phyloP scores from a whole-genome alignment of 2,329 filamentous ascomycete species.

The Aspergillus novoparasiticus region DNA sequence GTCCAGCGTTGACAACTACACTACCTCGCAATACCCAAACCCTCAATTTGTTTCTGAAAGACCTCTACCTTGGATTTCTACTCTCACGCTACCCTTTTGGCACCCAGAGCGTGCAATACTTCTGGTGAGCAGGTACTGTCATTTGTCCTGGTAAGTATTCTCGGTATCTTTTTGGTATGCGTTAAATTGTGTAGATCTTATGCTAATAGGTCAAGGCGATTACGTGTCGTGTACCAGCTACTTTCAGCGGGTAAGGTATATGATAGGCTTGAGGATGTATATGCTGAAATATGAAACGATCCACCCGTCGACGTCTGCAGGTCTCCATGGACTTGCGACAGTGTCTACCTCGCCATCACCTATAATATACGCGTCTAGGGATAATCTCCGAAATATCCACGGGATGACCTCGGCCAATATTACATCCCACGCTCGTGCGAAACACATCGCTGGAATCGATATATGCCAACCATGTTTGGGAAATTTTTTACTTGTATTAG shows the following conservation, averaged over 20 bases:
- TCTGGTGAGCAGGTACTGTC: constrained; percentile 8
- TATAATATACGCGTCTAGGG: constrained; percentile 5
- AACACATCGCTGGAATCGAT: constrained; percentile 1
- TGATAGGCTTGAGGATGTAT: constrained; percentile 4
- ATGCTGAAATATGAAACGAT: not conserved
- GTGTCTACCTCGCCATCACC: not conserved
- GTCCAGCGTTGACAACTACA: constrained; percentile 7
- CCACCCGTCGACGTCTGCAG: not conserved
- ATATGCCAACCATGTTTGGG: constrained; percentile 10
- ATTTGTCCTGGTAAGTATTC: constrained; percentile 14
- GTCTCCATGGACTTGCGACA: not conserved
- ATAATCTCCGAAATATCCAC: not conserved
- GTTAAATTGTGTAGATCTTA: not conserved
- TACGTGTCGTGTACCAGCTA: constrained; percentile 7
- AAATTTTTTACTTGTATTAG: constrained; percentile 7
- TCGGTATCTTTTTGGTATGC: no score
- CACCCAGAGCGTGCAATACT: constrained; percentile 10
- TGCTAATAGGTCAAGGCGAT: constrained; percentile 14
- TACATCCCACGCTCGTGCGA: not conserved
- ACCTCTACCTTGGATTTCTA: constrained; percentile 13
- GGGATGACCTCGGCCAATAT: not conserved
- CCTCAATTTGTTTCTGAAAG: constrained; percentile 13
- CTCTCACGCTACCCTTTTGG: constrained; percentile 9
- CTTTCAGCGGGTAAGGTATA: constrained; percentile 8
- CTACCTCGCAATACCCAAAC: constrained; percentile 6